These are phyloP conservation scores for Lagenidium sp. DNA, from an alignment of 352 stramenopile genomes.

Conservation along the genomic window DNA sequence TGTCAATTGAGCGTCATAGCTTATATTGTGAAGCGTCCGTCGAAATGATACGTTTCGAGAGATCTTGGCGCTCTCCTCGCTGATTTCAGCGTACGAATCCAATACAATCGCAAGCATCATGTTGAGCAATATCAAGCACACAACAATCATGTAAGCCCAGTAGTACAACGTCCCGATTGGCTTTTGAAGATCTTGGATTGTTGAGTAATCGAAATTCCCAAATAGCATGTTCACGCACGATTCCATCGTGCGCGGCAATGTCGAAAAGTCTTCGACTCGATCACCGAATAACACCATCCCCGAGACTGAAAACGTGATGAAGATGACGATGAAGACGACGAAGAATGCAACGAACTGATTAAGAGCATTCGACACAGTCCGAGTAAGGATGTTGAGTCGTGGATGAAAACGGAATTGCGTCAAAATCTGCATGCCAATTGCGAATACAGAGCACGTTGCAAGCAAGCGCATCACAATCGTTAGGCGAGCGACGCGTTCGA, in stretches of 20 bases:
- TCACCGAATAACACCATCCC: conserved; percentile 50
- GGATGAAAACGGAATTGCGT: conserved; percentile 46
- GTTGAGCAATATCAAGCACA: conserved; percentile 57
- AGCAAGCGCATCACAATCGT: conserved; percentile 24
- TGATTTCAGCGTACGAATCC: conserved; percentile 41
- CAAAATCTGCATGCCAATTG: conserved; percentile 28
- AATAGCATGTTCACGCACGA: conserved; percentile 65
- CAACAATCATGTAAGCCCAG: conserved; percentile 53
- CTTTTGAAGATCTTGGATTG: conserved; percentile 28
- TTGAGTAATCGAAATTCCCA: conserved; percentile 45
- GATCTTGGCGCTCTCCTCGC: conserved; percentile 18
- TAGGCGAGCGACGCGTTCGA: conserved; percentile 14
- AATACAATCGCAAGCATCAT: conserved; percentile 71
- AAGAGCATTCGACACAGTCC: conserved; percentile 38
- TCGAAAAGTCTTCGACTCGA: conserved; percentile 34
- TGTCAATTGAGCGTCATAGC: no score
- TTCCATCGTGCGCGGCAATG: conserved; percentile 27
- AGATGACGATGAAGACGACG: conserved; percentile 47
- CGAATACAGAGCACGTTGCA: conserved; percentile 20
- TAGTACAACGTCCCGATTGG: conserved; percentile 52
- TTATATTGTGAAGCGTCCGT: conserved; percentile 18
- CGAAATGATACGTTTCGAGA: conserved; percentile 13
- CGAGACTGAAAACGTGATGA: conserved; percentile 37
- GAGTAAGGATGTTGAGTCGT: conserved; percentile 40
- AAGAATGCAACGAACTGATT: conserved; percentile 44